Evolutionary conservation across 768 basidiomycete species (phyloP).

Genomic region (Fistulinella prunicolor): DNA sequence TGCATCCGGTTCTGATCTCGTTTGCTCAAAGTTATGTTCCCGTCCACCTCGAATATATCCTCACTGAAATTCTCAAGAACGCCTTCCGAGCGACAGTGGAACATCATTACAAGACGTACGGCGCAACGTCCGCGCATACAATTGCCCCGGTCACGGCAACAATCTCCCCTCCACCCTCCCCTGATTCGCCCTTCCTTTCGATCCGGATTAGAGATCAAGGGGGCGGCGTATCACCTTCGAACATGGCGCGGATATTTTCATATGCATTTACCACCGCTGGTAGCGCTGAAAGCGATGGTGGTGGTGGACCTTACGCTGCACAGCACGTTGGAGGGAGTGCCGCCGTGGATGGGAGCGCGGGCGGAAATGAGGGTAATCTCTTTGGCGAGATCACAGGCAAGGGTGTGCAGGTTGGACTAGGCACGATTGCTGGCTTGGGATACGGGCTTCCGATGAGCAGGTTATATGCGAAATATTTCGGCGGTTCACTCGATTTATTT

Average conservation of each 20-base stretch:
- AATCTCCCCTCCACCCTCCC: conserved; percentile 52
- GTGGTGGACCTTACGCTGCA: conserved; percentile 74
- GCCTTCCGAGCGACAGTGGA: conserved; percentile 89
- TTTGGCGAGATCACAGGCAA: conserved; percentile 79
- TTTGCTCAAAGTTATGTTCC: conserved; percentile 65
- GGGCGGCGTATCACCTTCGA: conserved; percentile 72
- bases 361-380: conserved; percentile 47
- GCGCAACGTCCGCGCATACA: conserved; percentile 30
- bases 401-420: conserved; percentile 75
- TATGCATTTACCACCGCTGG: conserved; percentile 91
- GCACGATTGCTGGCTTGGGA: conserved; percentile 88
- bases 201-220: conserved; percentile 84
- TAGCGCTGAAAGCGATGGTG: conserved; percentile 37
- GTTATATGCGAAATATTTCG: conserved; percentile 80
- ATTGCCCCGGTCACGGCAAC: conserved; percentile 71
- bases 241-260: conserved; percentile 81
- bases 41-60: conserved; percentile 86
- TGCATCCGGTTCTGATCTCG: conserved; percentile 12
- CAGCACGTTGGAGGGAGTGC: conserved; percentile 75
- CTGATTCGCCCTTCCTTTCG: conserved; percentile 53
- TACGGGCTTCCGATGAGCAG: conserved; percentile 84
- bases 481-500: conserved; percentile 78
- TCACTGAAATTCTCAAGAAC: conserved; percentile 90
- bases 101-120: conserved; percentile 49
- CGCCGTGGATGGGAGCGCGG: conserved; percentile 46